Evolutionary conservation across 768 basidiomycete genomes (phyloP).

Genomic region (Mycena belliarum): DNA sequence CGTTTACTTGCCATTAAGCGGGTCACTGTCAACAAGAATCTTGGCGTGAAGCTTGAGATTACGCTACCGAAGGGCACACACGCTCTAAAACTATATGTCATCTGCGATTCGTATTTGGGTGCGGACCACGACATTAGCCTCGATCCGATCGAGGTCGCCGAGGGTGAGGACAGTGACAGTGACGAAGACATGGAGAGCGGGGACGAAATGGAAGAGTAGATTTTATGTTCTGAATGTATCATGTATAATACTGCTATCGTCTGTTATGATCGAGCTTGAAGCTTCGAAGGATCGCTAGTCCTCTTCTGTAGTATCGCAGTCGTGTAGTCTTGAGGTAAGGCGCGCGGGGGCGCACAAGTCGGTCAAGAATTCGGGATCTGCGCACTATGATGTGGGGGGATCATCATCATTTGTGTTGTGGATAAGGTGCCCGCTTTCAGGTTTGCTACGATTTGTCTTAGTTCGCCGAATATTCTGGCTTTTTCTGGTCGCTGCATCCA

Average conservation of each 20-base stretch:
- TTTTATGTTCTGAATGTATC: constrained; percentile 13
- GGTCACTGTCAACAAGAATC: constrained; percentile 84
- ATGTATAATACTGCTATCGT: constrained; percentile 11
- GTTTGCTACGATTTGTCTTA: constrained; percentile 10
- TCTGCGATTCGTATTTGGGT: constrained; percentile 90
- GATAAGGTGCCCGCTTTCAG: constrained; percentile 9
- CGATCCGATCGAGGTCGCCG: constrained; percentile 82
- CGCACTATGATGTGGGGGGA: constrained; percentile 7
- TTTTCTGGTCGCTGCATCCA: constrained; percentile 13
- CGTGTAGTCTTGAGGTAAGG: background rate
- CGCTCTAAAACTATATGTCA: constrained; percentile 81
- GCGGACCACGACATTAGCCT: constrained; percentile 91
- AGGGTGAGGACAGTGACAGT: constrained; percentile 86
- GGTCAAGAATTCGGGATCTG: background rate
- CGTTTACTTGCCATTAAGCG: constrained; percentile 86
- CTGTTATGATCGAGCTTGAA: constrained; percentile 12
- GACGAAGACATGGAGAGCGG: constrained; percentile 76
- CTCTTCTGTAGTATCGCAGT: background rate
- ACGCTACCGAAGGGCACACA: constrained; percentile 84
- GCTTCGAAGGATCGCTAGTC: too few species aligned
- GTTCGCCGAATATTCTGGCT: constrained; percentile 18
- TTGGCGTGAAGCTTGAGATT: constrained; percentile 89
- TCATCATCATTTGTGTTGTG: constrained; percentile 4
- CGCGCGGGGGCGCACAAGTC: background rate
- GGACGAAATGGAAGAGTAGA: constrained; percentile 60